Percentiles rank a stretch among this genome's conserved stretches.
These are phyloP conservation scores for Uncinocarpus reesii DNA, from an alignment of 2,329 filamentous ascomycete species.

Conservation along the genomic window DNA sequence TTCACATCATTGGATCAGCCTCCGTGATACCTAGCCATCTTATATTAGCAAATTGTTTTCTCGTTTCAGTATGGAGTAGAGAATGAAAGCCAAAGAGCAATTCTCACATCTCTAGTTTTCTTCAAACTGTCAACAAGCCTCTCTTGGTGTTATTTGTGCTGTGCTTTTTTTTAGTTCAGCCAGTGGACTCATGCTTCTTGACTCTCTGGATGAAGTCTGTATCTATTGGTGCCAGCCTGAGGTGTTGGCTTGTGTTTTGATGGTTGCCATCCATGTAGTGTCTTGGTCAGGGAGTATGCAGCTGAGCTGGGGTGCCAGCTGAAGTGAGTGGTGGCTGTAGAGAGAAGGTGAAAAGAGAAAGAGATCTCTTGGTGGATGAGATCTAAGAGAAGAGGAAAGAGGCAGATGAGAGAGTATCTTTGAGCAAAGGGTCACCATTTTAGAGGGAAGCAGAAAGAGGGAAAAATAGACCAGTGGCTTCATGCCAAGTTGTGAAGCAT, in stretches of 20 bases:
- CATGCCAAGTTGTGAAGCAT: too few species aligned
- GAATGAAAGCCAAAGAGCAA: neutral
- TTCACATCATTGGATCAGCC: too few species aligned
- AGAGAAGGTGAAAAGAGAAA: neutral
- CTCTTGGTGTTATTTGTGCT: neutral
- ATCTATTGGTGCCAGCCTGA: neutral
- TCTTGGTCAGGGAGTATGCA: neutral
- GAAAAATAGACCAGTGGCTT: too few species aligned
- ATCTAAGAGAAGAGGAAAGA: too few species aligned
- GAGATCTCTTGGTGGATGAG: too few species aligned
- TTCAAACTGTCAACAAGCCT: neutral
- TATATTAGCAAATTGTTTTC: neutral
- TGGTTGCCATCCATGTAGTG: neutral
- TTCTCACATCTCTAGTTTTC: slow-evolving; percentile 1
- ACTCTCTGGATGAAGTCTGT: neutral
- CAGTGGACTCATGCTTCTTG: slow-evolving; percentile 2
- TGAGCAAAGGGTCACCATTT: too few species aligned
- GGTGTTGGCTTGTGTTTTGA: neutral
- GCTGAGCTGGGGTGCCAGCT: neutral
- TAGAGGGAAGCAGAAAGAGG: too few species aligned
- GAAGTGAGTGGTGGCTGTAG: neutral
- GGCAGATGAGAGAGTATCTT: too few species aligned
- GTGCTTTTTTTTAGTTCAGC: slow-evolving; percentile 1
- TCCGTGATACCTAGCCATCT: too few species aligned
- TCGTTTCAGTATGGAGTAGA: neutral